A percentile compares a stretch with the other conserved stretches of the same genome.
These are phyloP conservation scores for Botrytis tulipae DNA, from an alignment of 2,329 filamentous ascomycete genomes.

Conservation along the genomic window DNA sequence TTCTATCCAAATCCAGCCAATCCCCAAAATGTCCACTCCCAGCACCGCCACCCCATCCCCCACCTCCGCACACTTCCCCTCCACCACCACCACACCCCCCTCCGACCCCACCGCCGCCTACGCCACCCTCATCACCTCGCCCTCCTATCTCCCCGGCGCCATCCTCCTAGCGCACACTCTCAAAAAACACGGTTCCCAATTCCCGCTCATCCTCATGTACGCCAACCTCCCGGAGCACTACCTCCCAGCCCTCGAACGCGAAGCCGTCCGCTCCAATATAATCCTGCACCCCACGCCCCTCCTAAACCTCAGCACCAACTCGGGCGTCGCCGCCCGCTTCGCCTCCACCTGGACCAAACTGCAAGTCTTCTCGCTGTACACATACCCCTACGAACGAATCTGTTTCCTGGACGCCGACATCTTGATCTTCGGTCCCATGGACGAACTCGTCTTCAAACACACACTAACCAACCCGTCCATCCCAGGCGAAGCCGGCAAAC, in stretches of 20 bases:
- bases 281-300: not conserved
- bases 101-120: conserved; percentile 5
- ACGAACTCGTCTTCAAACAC: conserved; percentile 74
- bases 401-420: conserved; percentile 86
- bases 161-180: conserved; percentile 76
- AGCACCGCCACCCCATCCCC: not conserved
- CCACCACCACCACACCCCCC: not conserved
- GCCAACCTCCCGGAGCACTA: conserved; percentile 53
- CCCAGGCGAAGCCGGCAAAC: not conserved
- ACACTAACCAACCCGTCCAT: conserved; percentile 46
- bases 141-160: conserved; percentile 73
- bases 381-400: conserved; percentile 66
- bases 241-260: not conserved
- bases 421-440: conserved; percentile 78
- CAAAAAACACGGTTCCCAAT: conserved; percentile 58
- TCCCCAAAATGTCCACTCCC: not conserved
- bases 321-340: conserved; percentile 68
- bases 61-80: not conserved
- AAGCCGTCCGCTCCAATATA: not conserved
- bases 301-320: not conserved
- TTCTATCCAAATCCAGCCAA: not conserved
- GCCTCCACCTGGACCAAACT: conserved; percentile 88
- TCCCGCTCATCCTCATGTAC: conserved; percentile 65
- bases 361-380: conserved; percentile 61
- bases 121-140: conserved; percentile 73